phyloP scores from a whole-genome alignment of 2,329 filamentous ascomycete genomes.

The Colletotrichum sp. region DNA sequence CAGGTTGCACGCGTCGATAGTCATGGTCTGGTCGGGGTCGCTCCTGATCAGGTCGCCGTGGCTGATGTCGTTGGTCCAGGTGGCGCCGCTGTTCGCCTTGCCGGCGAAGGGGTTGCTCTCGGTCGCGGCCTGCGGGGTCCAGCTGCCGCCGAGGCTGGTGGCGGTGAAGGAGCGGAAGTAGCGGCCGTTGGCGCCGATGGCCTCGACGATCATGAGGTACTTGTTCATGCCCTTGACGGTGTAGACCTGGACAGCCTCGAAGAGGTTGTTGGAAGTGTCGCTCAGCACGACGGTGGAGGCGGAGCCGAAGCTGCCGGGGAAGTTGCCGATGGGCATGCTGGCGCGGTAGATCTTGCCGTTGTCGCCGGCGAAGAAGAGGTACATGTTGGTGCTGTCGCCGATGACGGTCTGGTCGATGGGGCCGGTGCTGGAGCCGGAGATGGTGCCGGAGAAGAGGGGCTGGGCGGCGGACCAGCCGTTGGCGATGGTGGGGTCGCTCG shows the following conservation, averaged over 20 bases:
- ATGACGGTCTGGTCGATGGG: conserved; percentile 69
- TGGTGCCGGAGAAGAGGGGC: conserved; percentile 61
- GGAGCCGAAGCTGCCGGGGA: conserved; percentile 65
- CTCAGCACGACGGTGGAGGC: conserved; percentile 53
- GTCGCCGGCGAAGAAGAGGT: conserved; percentile 71
- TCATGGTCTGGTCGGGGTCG: conserved; percentile 65
- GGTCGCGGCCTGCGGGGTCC: conserved; percentile 61
- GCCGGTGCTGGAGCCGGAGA: conserved; percentile 55
- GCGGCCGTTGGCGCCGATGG: conserved; percentile 60
- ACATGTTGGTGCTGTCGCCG: conserved; percentile 65
- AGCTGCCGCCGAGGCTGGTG: conserved; percentile 57
- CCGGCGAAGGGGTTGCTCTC: conserved; percentile 70
- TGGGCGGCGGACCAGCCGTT: conserved; percentile 62
- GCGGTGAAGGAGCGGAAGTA: conserved; percentile 74
- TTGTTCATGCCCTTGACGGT: conserved; percentile 56
- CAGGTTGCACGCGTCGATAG: conserved; percentile 68
- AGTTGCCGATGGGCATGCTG: conserved; percentile 66
- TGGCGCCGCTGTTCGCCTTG: conserved; percentile 67
- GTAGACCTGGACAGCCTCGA: conserved; percentile 73
- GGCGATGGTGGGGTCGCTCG: conserved; percentile 59
- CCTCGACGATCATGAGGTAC: conserved; percentile 74
- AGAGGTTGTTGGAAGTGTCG: conserved; percentile 61
- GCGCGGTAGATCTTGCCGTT: conserved; percentile 71
- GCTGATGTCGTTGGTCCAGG: conserved; percentile 72
- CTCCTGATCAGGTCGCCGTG: conserved; percentile 66